Evolutionary conservation across 352 stramenopile genomes (phyloP).

Genomic region (Globisporangium recalcitrans): DNA sequence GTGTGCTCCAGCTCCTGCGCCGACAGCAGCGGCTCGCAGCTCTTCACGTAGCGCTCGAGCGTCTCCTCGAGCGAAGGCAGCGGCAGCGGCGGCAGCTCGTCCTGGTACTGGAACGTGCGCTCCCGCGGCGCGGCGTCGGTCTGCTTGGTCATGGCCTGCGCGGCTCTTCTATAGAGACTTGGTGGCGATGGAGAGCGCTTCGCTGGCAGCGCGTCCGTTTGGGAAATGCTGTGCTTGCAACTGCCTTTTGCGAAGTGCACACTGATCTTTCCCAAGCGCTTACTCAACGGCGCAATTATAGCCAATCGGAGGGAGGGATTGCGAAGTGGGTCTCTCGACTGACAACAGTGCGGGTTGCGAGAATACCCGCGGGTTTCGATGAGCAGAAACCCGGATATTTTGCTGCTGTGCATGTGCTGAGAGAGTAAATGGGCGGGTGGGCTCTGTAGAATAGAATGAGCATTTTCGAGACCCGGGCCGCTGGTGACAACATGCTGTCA

Average conservation of each 20-base stretch:
- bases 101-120: conserved; percentile 76
- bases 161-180: no score
- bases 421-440: background rate
- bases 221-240: background rate
- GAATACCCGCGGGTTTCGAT: background rate
- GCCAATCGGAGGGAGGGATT: background rate
- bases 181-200: background rate
- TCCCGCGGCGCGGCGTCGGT: conserved; percentile 22
- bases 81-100: conserved; percentile 89
- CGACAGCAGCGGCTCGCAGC: conserved; percentile 87
- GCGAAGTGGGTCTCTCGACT: background rate
- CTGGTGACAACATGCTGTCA: conserved; percentile 3
- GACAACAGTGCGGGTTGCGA: background rate
- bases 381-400: background rate
- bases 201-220: conserved; percentile 8
- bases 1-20: conserved; percentile 86
- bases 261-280: conserved; percentile 1
- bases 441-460: background rate
- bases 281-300: conserved; percentile 1
- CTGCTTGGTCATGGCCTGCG: conserved; percentile 14
- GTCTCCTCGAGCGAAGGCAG: conserved; percentile 93
- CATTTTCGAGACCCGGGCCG: background rate
- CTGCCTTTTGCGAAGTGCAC: background rate
- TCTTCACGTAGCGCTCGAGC: conserved; percentile 89
- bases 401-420: background rate